phyloP scores from a whole-genome alignment of 2,329 filamentous ascomycete genomes.

The Aspergillus quadricinctus region DNA sequence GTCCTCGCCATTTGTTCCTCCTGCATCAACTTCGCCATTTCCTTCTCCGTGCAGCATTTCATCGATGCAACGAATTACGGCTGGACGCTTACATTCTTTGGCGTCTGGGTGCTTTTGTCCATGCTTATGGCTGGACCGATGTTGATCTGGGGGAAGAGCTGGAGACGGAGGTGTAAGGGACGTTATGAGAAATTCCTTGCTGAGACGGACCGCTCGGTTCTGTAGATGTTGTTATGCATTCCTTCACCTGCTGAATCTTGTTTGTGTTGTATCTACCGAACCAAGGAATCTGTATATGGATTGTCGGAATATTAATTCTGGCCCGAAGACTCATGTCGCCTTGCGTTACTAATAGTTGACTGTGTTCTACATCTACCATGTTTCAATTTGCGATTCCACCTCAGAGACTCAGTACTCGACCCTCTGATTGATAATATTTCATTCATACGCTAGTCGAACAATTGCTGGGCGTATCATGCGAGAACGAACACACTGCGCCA shows the following conservation, averaged over 20 bases:
- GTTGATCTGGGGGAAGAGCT: conserved; percentile 31
- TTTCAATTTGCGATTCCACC: background rate
- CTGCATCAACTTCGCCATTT: conserved; percentile 33
- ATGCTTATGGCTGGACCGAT: conserved; percentile 25
- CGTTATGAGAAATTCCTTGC: conserved; percentile 25
- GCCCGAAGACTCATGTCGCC: too few relatives aligned
- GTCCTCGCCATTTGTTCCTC: conserved; percentile 35
- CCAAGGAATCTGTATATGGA: background rate
- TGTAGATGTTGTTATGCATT: too few relatives aligned
- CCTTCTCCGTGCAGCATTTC: conserved; percentile 38
- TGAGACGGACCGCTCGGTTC: conserved; percentile 11
- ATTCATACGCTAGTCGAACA: background rate
- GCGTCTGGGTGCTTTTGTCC: conserved; percentile 24
- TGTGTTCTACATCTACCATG: background rate
- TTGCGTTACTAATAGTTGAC: background rate
- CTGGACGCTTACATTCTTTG: conserved; percentile 34
- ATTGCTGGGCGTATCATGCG: background rate
- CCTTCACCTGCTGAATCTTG: background rate
- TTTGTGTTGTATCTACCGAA: background rate
- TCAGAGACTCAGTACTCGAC: background rate
- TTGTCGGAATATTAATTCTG: background rate
- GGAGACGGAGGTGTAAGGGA: conserved; percentile 23
- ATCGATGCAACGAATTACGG: conserved; percentile 33
- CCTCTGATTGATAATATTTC: background rate
- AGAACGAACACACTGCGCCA: background rate